Evolutionary conservation across 2,329 filamentous ascomycete genomes (phyloP).

Genomic region (Aureobasidium pullulans): DNA sequence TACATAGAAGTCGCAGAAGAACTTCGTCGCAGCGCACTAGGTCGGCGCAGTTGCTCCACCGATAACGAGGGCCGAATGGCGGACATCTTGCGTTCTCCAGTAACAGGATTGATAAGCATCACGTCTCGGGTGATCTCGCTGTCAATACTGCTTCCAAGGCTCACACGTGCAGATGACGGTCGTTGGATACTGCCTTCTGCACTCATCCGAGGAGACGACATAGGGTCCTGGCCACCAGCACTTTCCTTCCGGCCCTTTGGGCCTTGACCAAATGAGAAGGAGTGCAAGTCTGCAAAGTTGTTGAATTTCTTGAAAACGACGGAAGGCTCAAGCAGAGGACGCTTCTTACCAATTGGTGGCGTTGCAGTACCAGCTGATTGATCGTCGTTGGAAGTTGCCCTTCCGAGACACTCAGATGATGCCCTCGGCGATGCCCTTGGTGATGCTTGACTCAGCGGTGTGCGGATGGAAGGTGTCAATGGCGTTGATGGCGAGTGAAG

Average conservation of each 20-base stretch:
- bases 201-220: background rate
- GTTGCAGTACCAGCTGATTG: background rate
- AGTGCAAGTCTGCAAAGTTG: background rate
- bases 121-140: background rate
- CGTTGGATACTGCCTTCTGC: background rate
- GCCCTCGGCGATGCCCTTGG: background rate
- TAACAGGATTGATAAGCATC: slow-evolving; percentile 12
- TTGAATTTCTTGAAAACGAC: background rate
- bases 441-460: background rate
- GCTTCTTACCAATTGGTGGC: background rate
- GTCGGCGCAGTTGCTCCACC: background rate
- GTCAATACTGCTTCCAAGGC: background rate
- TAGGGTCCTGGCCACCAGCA: background rate
- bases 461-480: background rate
- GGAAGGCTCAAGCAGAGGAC: background rate
- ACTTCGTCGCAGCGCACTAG: background rate
- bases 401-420: slow-evolving; percentile 1
- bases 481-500: background rate
- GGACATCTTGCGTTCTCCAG: slow-evolving; percentile 11
- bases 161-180: background rate
- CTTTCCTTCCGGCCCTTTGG: background rate
- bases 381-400: background rate
- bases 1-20: background rate
- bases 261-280: background rate
- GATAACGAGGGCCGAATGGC: background rate